Percentiles rank a stretch among this genome's conserved stretches.
phyloP scores from a whole-genome alignment of 805 yeast species.

The Cyberlindnera euphorbiae region DNA sequence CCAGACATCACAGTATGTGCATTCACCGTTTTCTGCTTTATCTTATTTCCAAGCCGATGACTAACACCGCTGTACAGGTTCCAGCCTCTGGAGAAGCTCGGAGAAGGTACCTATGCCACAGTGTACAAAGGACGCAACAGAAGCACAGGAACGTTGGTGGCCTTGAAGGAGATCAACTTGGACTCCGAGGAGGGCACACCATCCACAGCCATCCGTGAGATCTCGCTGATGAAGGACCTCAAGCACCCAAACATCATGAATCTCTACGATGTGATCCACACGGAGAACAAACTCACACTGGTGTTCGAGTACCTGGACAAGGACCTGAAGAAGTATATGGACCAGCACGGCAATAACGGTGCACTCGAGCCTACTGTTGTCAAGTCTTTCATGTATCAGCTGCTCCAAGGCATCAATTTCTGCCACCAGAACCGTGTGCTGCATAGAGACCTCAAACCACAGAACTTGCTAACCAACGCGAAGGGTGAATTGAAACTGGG shows the following conservation, averaged over 20 bases:
- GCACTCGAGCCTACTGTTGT: slow-evolving; percentile 84
- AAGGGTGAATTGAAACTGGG: slow-evolving; percentile 93
- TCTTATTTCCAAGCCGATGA: too few relatives aligned
- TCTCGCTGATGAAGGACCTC: slow-evolving; percentile 90
- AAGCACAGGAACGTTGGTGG: slow-evolving; percentile 84
- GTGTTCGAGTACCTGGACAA: slow-evolving; percentile 93
- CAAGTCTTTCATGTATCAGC: slow-evolving; percentile 90
- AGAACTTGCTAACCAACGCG: slow-evolving; percentile 79
- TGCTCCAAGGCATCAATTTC: slow-evolving; percentile 74
- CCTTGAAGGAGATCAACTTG: slow-evolving; percentile 87
- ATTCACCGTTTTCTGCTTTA: too few relatives aligned
- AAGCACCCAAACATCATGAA: slow-evolving; percentile 92
- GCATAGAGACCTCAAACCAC: slow-evolving; percentile 87
- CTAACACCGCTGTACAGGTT: slow-evolving; percentile 20
- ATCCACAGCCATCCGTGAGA: slow-evolving; percentile 95
- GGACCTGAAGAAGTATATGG: slow-evolving; percentile 94
- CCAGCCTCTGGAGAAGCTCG: slow-evolving; percentile 66
- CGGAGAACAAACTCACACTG: slow-evolving; percentile 89
- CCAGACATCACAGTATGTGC: slow-evolving; percentile 27
- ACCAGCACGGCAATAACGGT: slow-evolving; percentile 75
- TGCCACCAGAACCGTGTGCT: slow-evolving; percentile 64
- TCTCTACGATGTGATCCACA: slow-evolving; percentile 90
- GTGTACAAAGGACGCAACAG: slow-evolving; percentile 91
- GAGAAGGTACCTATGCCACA: slow-evolving; percentile 98
- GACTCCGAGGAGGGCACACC: slow-evolving; percentile 98